Conservation (phyloP, 768 basidiomycete genomes). For the Megacollybia marginata region DNA sequence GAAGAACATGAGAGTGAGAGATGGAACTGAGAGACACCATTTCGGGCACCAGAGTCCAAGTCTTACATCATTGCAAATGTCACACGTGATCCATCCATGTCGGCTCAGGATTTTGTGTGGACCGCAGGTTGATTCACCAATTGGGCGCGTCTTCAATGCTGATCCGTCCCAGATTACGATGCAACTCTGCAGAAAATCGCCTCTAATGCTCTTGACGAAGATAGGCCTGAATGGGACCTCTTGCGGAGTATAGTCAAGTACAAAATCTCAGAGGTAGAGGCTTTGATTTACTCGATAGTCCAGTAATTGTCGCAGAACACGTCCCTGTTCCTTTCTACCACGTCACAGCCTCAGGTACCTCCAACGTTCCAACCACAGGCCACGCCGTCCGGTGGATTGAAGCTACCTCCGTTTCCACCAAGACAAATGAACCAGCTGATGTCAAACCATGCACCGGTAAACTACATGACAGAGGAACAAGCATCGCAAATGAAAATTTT, state of each 20-base stretch:
- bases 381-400: constrained; percentile 52
- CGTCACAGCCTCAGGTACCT: constrained; percentile 17
- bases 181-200: neutral
- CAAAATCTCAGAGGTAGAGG: constrained; percentile 56
- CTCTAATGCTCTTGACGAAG: neutral
- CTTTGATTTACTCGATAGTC: neutral
- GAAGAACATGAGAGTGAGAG: too few species aligned
- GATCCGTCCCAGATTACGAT: neutral
- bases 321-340: constrained; percentile 18
- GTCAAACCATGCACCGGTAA: constrained; percentile 47
- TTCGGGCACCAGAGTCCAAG: too few species aligned
- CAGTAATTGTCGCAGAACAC: constrained; percentile 21
- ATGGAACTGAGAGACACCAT: too few species aligned
- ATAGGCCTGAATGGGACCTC: constrained; percentile 47
- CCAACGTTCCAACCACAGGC: constrained; percentile 33
- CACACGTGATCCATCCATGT: too few species aligned
- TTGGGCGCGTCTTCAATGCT: neutral
- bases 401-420: constrained; percentile 66
- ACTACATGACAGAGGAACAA: constrained; percentile 54
- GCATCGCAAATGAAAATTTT: constrained; percentile 46
- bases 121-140: too few species aligned
- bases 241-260: constrained; percentile 68
- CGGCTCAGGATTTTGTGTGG: too few species aligned
- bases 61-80: too few species aligned
- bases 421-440: constrained; percentile 43